Base-by-base conservation (phyloP, 768 basidiomycete genomes). In the Multifurca ochricompacta region DNA sequence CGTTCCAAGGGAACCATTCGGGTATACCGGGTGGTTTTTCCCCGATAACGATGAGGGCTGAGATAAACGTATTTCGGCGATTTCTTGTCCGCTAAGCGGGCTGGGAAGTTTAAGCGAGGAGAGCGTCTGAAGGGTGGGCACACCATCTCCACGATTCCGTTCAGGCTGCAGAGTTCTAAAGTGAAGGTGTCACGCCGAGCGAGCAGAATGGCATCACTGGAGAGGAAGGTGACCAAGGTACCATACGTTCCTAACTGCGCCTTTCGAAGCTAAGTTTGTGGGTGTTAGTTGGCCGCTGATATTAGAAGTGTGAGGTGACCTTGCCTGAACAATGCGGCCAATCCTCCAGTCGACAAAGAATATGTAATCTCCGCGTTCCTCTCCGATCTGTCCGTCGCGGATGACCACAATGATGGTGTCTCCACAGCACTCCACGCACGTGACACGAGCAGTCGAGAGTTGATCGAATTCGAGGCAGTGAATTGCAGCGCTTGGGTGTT, bases 361-460 rank as follows among this genome's bases (percentile, higher is more conserved):
- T 25, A 56, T 10, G 18, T 37, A 51, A 40, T 51, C 54, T 10
- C 19, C 18, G 6, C 8, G 36, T n/a, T 3, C 10, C 14, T 25
- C 48, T 8, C 36, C 30, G 6, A 40, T 32, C 35, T 39, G 34
- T 13, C 48, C 48, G 14, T 28, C 30, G 18, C 50, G 43, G 6
- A 56, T 27, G 28, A 51, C 44, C 14, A n/a, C 48, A 14, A 56
- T 23, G 13, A 56, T 56, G 35, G 31, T 45, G n/a, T 56, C 54
- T 7, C 54, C 54, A 34, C 49, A 56, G 27, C 54, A 56, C 1
- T 56, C 54, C 36, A 51, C 10, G 30, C 36, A 28, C 18, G 48
- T 21, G 8, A 21, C 54, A 27, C 25, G 48, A 18, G 41, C 6
- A 18, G 28, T 32, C 23, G 9, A 39, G 4, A 56, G 23, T 0